Percentiles rank a stretch among this genome's conserved stretches.
phyloP scores from a whole-genome alignment of 2,329 filamentous ascomycete genomes.

The Ambrosiella xylebori region DNA sequence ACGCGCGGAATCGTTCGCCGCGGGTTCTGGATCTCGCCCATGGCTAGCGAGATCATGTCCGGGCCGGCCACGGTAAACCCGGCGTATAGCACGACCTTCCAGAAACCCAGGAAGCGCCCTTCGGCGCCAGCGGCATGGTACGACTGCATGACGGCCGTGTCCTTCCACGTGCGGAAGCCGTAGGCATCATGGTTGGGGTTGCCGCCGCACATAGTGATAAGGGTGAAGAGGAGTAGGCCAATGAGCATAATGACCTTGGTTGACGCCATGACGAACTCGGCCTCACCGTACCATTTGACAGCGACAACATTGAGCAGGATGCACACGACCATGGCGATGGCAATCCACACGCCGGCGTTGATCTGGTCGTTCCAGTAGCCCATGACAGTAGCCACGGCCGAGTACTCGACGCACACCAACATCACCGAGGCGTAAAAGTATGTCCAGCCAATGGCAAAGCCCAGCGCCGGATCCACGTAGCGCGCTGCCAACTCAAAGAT shows the following conservation, averaged over 20 bases:
- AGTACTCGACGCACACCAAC: conserved; percentile 29
- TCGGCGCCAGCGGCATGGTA: conserved; percentile 29
- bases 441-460: conserved; percentile 37
- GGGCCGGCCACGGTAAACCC: conserved; percentile 52
- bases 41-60: conserved; percentile 43
- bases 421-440: conserved; percentile 31
- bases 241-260: conserved; percentile 31
- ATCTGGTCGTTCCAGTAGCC: conserved; percentile 26
- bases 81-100: conserved; percentile 42
- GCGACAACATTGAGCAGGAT: conserved; percentile 30
- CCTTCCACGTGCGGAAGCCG: conserved; percentile 43
- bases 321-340: conserved; percentile 28
- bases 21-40: conserved; percentile 46
- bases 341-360: conserved; percentile 32
- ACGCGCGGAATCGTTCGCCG: conserved; percentile 48
- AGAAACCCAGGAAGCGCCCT: conserved; percentile 44
- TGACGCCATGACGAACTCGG: conserved; percentile 39
- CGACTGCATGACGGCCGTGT: conserved; percentile 19
- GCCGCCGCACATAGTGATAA: conserved; percentile 51
- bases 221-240: conserved; percentile 43
- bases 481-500: conserved; percentile 37
- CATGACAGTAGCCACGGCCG: conserved; percentile 28
- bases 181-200: conserved; percentile 46
- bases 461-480: conserved; percentile 39
- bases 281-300: conserved; percentile 27